Conservation (phyloP, 169 alveolate species). For the Plasmodium cynomolgi region DNA sequence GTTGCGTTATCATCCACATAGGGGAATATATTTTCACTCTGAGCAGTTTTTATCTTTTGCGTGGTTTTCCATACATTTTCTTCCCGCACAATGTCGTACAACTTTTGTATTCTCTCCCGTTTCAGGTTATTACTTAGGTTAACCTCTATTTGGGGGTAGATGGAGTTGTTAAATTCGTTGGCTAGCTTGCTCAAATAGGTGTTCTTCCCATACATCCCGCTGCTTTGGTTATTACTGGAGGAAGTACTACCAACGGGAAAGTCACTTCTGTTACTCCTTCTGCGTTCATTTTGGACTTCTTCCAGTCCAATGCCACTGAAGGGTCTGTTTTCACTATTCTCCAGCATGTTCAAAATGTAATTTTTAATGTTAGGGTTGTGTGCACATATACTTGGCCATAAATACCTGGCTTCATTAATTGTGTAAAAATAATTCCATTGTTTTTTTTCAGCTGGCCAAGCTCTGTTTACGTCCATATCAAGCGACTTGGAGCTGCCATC, state of each 20-base stretch:
- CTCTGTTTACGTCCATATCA: slow-evolving; percentile 77
- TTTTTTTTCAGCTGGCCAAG: slow-evolving; percentile 77
- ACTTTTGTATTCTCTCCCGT: slow-evolving; percentile 69
- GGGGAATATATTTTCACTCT: slow-evolving; percentile 81
- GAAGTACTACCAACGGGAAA: not conserved
- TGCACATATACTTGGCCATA: slow-evolving; percentile 81
- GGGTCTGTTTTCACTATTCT: slow-evolving; percentile 75
- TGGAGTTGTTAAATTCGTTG: slow-evolving; percentile 53
- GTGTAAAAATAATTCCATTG: slow-evolving; percentile 77
- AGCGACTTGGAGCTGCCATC: slow-evolving; percentile 80
- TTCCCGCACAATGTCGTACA: slow-evolving; percentile 77
- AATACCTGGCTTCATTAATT: slow-evolving; percentile 79
- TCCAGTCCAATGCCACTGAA: slow-evolving; percentile 82
- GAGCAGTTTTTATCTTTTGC: slow-evolving; percentile 76
- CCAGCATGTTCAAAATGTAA: slow-evolving; percentile 80
- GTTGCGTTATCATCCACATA: slow-evolving; percentile 84
- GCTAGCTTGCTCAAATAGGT: slow-evolving; percentile 48
- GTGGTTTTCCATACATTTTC: slow-evolving; percentile 81
- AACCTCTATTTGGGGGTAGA: slow-evolving; percentile 42
- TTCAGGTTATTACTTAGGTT: slow-evolving; percentile 29
- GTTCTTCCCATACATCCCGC: slow-evolving; percentile 13
- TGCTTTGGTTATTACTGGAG: not conserved
- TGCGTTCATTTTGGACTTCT: slow-evolving; percentile 44
- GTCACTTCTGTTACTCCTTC: slow-evolving; percentile 57
- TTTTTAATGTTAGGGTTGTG: slow-evolving; percentile 77